Base-by-base conservation (phyloP, 2,329 filamentous ascomycete species). In the Colletotrichum lentis region DNA sequence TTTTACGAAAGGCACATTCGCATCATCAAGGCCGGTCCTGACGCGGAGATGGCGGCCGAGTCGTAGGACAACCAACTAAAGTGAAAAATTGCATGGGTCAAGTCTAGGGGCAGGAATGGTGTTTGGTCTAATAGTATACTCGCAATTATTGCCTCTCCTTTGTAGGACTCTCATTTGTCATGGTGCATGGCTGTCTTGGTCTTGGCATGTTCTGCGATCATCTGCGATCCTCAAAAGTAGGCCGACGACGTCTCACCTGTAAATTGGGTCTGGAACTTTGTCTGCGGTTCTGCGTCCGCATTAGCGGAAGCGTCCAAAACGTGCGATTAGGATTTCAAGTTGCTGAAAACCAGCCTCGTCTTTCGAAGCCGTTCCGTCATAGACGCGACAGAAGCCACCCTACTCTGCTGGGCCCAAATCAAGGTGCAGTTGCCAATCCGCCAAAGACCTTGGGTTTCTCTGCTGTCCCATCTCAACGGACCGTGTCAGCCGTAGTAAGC, bases 1-100 rank as follows among this genome's bases (percentile, higher is more conserved):
- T 88, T 87, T 70, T 88, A 88, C 74, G 86, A 88, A 73, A 81
- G 81, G 12, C 85, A 88, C 66, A 83, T 88, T 39, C 83, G 83
- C 62, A 85, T 86, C 58, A 80, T 86, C 56, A 80, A 81, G 72
- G 73, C 76, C n/a, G 73, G 72, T 3, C 27, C 67, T 1, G 72
- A 73, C 2, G 47, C 57, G 12, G 55, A 58, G 24, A 16, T 18
- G 37, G 60, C 52, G 16, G 52, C 61, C 20, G 37, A 54, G 43
- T 24, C 22, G 31, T 52, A 39, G 46, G n/a, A 39, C 31, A 54
- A n/a, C 52, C 50, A 37, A 52, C 11, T 31, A 57, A 55, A 52
- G 41, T 8, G 7, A 31, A 22, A 18, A 2, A 14, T 20, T 22
- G 1, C 16, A 16, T n/a, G 52, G 18, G 20, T 27, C 24, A 11